These are phyloP conservation scores for Selaginella moellendorffii DNA, from an alignment of 75 land plant species.

Conservation along the genomic window DNA sequence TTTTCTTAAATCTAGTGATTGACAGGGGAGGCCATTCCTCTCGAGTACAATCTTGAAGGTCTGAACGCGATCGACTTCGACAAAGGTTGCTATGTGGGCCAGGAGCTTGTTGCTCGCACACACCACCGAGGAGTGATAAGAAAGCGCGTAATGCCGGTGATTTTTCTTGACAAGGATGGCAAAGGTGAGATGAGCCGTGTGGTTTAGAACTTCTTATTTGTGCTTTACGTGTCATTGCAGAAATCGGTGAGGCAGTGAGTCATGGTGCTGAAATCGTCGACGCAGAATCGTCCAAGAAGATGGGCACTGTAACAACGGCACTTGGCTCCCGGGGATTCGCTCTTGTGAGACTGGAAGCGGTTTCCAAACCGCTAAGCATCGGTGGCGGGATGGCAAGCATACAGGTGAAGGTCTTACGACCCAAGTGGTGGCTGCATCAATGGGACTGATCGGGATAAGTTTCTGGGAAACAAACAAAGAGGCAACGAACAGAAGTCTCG, in stretches of 20 bases:
- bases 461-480: no score
- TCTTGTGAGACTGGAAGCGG: conserved; percentile 56
- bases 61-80: conserved; percentile 74
- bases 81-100: conserved; percentile 87
- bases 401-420: conserved; percentile 40
- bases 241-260: no score
- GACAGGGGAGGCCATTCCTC: conserved; percentile 78
- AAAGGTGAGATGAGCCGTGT: no score
- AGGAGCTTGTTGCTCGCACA: conserved; percentile 85
- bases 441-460: no score
- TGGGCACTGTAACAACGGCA: conserved; percentile 55
- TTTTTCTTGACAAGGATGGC: conserved; percentile 42
- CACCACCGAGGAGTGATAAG: conserved; percentile 94
- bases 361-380: conserved; percentile 30
- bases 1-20: background rate
- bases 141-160: conserved; percentile 67
- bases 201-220: no score
- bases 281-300: no score
- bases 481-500: no score
- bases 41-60: conserved; percentile 97
- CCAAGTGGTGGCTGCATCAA: conserved; percentile 89
- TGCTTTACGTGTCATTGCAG: no score
- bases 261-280: no score
- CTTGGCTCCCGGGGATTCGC: conserved; percentile 65
- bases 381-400: conserved; percentile 32